Evolutionary conservation across 345 rosid species (phyloP).

Genomic region (Hibiscus mutabilis): DNA sequence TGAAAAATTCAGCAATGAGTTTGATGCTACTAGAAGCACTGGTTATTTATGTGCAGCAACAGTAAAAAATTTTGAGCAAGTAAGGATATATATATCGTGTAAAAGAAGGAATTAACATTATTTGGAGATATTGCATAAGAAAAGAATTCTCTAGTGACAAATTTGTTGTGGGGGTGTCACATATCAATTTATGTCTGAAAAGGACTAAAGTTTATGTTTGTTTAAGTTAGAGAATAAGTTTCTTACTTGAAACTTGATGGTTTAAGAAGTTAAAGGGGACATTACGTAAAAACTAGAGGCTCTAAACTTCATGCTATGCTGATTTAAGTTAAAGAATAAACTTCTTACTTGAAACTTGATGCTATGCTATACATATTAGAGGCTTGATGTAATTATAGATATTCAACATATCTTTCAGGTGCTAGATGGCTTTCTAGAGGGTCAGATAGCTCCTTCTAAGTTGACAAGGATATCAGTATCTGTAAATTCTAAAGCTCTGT

Average conservation of each 20-base stretch:
- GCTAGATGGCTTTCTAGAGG: conserved; percentile 61
- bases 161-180: neutral
- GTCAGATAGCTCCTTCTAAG: conserved; percentile 39
- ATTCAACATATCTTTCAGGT: conserved; percentile 33
- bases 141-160: neutral
- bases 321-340: neutral
- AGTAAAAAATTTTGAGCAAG: conserved; percentile 70
- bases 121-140: neutral
- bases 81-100: conserved; percentile 17
- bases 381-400: neutral
- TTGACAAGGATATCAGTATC: conserved; percentile 53
- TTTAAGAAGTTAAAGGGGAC: neutral
- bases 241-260: neutral
- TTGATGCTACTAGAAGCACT: conserved; percentile 82
- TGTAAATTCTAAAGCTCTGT: conserved; percentile 53
- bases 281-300: neutral
- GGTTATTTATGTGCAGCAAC: conserved; percentile 85
- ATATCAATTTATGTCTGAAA: too few species aligned
- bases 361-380: too few species aligned
- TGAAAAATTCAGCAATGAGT: conserved; percentile 51
- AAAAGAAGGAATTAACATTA: neutral
- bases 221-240: neutral
- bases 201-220: neutral
- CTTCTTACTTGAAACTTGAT: neutral
- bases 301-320: neutral